These are phyloP conservation scores for Agroathelia rolfsii DNA, from an alignment of 1,284 basidiomycete species.

Conservation along the genomic window DNA sequence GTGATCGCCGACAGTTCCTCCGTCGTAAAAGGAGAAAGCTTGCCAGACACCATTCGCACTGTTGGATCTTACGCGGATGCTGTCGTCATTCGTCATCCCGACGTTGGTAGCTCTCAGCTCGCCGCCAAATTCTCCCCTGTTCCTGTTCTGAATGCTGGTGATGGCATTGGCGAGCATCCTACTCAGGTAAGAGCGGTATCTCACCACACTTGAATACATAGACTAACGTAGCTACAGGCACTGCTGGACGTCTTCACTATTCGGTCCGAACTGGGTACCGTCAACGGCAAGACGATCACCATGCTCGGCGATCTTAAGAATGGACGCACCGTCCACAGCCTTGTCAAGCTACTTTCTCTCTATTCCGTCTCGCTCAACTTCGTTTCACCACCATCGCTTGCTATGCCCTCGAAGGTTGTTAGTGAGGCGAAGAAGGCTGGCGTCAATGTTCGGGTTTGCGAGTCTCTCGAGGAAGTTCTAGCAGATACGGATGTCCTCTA, in stretches of 20 bases:
- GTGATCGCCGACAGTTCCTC: slow-evolving; percentile 80
- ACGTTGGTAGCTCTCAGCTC: slow-evolving; percentile 82
- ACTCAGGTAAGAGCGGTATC: slow-evolving; percentile 57
- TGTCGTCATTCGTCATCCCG: slow-evolving; percentile 90
- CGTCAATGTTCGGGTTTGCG: slow-evolving; percentile 71
- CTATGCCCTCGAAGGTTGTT: slow-evolving; percentile 87
- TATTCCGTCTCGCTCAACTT: slow-evolving; percentile 97
- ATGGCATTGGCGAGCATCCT: slow-evolving; percentile 96
- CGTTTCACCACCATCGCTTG: slow-evolving; percentile 83
- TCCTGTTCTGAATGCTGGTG: slow-evolving; percentile 94
- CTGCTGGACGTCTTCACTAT: slow-evolving; percentile 96
- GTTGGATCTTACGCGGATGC: slow-evolving; percentile 95
- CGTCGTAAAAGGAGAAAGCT: slow-evolving; percentile 88
- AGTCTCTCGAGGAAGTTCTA: slow-evolving; percentile 84
- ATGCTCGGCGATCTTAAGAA: slow-evolving; percentile 96
- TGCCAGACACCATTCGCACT: slow-evolving; percentile 91
- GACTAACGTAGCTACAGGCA: slow-evolving; percentile 36
- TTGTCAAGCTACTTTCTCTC: slow-evolving; percentile 86
- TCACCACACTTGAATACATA: slow-evolving; percentile 3
- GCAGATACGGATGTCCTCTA: slow-evolving; percentile 95
- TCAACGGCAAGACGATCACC: slow-evolving; percentile 94
- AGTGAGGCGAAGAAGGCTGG: slow-evolving; percentile 76
- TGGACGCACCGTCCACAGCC: slow-evolving; percentile 93
- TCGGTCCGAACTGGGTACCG: slow-evolving; percentile 94
- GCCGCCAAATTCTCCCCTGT: slow-evolving; percentile 94